phyloP scores from a whole-genome alignment of 176 grass and related monocot genomes.

The Canna indica region DNA sequence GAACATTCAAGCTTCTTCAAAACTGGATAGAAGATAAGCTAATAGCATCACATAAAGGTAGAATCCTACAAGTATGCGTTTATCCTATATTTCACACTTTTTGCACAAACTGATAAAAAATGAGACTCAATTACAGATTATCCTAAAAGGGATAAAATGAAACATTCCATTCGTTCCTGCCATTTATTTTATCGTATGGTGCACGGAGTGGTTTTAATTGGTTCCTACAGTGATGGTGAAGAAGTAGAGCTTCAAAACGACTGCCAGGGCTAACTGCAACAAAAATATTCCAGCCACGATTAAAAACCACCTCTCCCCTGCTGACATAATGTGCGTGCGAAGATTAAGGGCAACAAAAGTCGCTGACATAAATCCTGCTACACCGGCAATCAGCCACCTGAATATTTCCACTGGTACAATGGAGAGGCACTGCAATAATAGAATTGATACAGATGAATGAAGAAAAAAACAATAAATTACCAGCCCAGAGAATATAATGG shows the following conservation, averaged over 20 bases:
- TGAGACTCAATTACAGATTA: too few relatives aligned
- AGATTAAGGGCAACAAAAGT: slow-evolving; percentile 92
- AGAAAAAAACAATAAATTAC: neutral
- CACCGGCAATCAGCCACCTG: slow-evolving; percentile 87
- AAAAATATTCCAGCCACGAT: slow-evolving; percentile 92
- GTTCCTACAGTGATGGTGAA: slow-evolving; percentile 79
- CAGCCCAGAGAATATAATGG: neutral
- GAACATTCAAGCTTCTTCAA: too few relatives aligned
- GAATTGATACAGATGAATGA: neutral
- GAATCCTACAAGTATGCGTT: too few relatives aligned
- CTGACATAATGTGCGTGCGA: slow-evolving; percentile 71
- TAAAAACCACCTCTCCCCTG: slow-evolving; percentile 83
- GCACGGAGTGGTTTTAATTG: neutral
- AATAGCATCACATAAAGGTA: too few relatives aligned
- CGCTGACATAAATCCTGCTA: slow-evolving; percentile 91
- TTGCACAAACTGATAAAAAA: too few relatives aligned
- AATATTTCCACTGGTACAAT: slow-evolving; percentile 95
- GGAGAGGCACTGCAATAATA: slow-evolving; percentile 56
- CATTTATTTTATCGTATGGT: neutral
- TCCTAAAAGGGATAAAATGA: too few relatives aligned
- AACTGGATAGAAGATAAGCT: too few relatives aligned
- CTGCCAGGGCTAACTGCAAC: slow-evolving; percentile 73
- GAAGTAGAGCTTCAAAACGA: slow-evolving; percentile 93
- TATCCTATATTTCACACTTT: too few relatives aligned
- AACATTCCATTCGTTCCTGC: neutral